Evolutionary conservation across 202 grass and related monocot genomes (phyloP), one percentile per base, ranked within the genome.

Genomic region (Carex sylvatica): DNA sequence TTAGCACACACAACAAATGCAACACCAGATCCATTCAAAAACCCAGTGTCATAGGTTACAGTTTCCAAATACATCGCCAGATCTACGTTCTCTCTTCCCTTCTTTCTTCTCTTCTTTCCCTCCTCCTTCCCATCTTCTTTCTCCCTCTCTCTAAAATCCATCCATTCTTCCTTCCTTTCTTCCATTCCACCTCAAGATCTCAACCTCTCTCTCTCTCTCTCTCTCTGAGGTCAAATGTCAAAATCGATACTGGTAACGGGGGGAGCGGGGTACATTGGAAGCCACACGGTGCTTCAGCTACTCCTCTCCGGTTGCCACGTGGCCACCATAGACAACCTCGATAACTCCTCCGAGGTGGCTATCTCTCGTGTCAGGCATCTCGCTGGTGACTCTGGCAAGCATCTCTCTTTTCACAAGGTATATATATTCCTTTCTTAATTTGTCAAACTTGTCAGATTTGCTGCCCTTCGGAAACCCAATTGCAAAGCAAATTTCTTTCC

Each of bases 201-300:
- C 51, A 36, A 52, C 19, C 79, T 73, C 53, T 53, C 2, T 69
- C 23, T 69, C 59, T 36, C 38, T 40, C 59, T 20, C 63, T 20
- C 44, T 47, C 23, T 2, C 65, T 2, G 2, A 49, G 11, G 46
- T 13, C n/a, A 90, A 9, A 31, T 87, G 86, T 75, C 58, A 30
- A 86, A 86, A 59, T 91, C 88, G 42, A 88, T 97, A 66, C 84
- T 97, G 62, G 93, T 97, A 5, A 97, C 93, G 18, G 93, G 93
- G 2, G 93, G 93, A 6, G 93, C 93, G 0, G 93, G 93, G 0
- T 97, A 93, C 93, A 97, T 97, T 82, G 93, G 93, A 15, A 97
- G 91, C 89, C 93, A 97, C 91, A 85, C 93, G 58, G 93, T 91
- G 82, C 89, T 97, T 72, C 91, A 91, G 91, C 87, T 97, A 15